These are phyloP conservation scores for Aspergillus cristatus DNA, from an alignment of 495 filamentous ascomycete genomes.

Conservation along the genomic window DNA sequence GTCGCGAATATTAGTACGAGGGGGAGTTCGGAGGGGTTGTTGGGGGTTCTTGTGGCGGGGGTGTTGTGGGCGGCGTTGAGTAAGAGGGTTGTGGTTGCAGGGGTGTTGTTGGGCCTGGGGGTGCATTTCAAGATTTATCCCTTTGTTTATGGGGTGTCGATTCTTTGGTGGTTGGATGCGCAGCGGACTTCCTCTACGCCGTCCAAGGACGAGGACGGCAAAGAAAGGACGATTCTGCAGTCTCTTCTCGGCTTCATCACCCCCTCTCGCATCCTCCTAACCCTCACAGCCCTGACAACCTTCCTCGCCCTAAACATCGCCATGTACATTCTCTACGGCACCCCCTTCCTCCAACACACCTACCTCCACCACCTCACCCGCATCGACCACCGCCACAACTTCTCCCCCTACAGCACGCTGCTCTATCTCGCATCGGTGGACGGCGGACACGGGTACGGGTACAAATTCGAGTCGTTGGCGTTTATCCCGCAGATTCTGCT, in stretches of 20 bases:
- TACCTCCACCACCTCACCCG: slow-evolving; percentile 88
- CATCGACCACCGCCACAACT: slow-evolving; percentile 96
- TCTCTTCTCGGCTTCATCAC: slow-evolving; percentile 49
- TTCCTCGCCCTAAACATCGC: slow-evolving; percentile 61
- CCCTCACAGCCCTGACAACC: slow-evolving; percentile 53
- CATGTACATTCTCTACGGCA: slow-evolving; percentile 70
- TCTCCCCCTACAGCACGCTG: slow-evolving; percentile 89
- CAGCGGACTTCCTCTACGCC: slow-evolving; percentile 28
- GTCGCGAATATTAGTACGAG: slow-evolving; percentile 92
- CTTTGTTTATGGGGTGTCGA: slow-evolving; percentile 81
- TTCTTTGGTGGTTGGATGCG: slow-evolving; percentile 78
- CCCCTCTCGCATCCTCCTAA: slow-evolving; percentile 48
- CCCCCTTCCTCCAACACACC: slow-evolving; percentile 75
- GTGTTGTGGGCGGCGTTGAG: slow-evolving; percentile 71
- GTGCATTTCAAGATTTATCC: slow-evolving; percentile 99
- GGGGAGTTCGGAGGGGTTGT: slow-evolving; percentile 83
- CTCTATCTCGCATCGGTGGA: slow-evolving; percentile 73
- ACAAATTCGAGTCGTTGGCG: slow-evolving; percentile 66
- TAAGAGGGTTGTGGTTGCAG: slow-evolving; percentile 52
- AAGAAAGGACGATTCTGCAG: slow-evolving; percentile 3
- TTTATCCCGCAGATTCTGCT: slow-evolving; percentile 83
- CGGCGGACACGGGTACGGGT: slow-evolving; percentile 10
- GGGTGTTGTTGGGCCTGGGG: slow-evolving; percentile 65
- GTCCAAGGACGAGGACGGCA: neutral
- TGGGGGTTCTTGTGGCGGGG: slow-evolving; percentile 73